These are phyloP conservation scores for Acacia pycnantha DNA, from an alignment of 331 rosid species.

Conservation along the genomic window DNA sequence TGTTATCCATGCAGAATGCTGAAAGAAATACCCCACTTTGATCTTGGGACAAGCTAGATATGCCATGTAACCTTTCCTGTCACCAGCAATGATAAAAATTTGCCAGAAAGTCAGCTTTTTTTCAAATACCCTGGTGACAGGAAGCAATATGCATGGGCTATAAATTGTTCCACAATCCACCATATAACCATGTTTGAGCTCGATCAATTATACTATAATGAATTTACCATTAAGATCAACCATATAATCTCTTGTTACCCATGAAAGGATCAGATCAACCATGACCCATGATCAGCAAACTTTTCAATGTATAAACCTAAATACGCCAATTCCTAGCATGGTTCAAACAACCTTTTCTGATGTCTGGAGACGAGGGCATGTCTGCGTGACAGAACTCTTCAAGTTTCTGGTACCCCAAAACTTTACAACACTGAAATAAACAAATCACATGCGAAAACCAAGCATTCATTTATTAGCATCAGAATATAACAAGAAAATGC, in stretches of 20 bases:
- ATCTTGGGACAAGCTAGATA: constrained; percentile 97
- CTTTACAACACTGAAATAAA: constrained; percentile 67
- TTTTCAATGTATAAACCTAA: constrained; percentile 8
- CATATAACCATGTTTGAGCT: constrained; percentile 4
- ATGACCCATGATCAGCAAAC: neutral
- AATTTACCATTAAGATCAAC: constrained; percentile 1
- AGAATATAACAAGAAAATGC: neutral
- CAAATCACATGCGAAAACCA: constrained; percentile 14
- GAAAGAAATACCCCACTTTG: constrained; percentile 71
- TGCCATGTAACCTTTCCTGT: constrained; percentile 85
- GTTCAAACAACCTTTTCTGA: constrained; percentile 58
- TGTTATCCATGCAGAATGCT: constrained; percentile 92
- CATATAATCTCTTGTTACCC: neutral
- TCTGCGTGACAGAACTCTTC: constrained; percentile 53
- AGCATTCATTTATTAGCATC: neutral
- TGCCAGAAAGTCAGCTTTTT: neutral
- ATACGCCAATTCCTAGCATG: neutral
- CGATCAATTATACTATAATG: neutral
- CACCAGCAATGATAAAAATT: constrained; percentile 16
- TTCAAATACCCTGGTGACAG: neutral
- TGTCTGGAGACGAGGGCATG: constrained; percentile 56
- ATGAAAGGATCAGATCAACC: constrained; percentile 3
- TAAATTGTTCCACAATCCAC: constrained; percentile 6
- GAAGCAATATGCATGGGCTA: neutral
- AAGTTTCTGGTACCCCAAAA: constrained; percentile 94